Base-by-base conservation (phyloP, 2,329 filamentous ascomycete genomes). In the Dothidotthia symphoricarpi region DNA sequence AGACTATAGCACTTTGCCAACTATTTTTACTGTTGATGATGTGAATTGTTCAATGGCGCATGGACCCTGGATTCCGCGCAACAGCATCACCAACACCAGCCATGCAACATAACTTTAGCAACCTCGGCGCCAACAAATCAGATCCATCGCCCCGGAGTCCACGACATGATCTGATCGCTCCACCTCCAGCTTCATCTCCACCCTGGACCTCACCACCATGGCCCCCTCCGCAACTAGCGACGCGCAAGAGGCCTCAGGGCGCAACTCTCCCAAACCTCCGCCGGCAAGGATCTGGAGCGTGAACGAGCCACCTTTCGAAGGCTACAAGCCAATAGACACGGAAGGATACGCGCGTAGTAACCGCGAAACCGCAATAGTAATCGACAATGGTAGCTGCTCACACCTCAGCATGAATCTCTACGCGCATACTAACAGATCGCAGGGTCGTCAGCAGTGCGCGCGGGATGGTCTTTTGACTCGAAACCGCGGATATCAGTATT, bases 391-490 rank as follows among this genome's bases (percentile, higher is more conserved):
- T 94, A 71, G 31, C 29, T 8, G 24, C 14, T 31, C 27, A 17
- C 13, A 22, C 28, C 15, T 32, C 31, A 30, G 24, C 32, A 31
- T 32, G 36, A 22, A 33, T 35, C 16, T 34, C 30, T 19, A 29
- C 10, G 24, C 34, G 24, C 26, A 28, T 35, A 31, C 52, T 56
- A 39, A 64, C 40, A 32, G 19, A 16, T 28, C 10, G 17, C 55
- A 95, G 90, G 93, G 52, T 93, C 91, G 16, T 94, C 86, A 36
- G 76, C 83, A 22, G 81, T 96, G 43, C 88, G 94, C 68, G 91
- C 91, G 36, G 93, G 93, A 50, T 98, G 91, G 90, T 95, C 90
- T 6, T 95, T 95, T 62, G 91, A 97, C 59, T 74, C 81, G 46
- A 73, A 75, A n/a, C 93, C 93, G 1, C 81, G 88, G 48, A 75